These are phyloP conservation scores for Saxispiralis lemnorum DNA, from an alignment of 495 filamentous ascomycete genomes.

Conservation along the genomic window DNA sequence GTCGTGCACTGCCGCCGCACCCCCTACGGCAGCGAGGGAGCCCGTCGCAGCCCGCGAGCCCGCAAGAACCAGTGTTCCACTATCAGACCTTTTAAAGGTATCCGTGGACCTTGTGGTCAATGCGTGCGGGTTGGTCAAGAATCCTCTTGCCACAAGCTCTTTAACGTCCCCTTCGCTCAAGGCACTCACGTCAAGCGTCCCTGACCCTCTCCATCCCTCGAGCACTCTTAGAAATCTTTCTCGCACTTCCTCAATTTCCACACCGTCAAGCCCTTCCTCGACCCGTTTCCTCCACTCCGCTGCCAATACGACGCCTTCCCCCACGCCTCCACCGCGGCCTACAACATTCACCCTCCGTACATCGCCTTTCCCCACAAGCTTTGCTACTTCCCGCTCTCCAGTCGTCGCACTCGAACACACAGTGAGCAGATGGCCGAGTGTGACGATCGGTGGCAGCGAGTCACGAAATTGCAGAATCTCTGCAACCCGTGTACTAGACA, in stretches of 20 bases:
- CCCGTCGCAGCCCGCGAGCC: slow-evolving; percentile 42
- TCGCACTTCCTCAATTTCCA: slow-evolving; percentile 33
- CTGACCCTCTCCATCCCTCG: slow-evolving; percentile 38
- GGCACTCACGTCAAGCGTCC: slow-evolving; percentile 30
- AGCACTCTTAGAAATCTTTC: slow-evolving; percentile 33
- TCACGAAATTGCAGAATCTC: slow-evolving; percentile 51
- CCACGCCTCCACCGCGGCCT: slow-evolving; percentile 43
- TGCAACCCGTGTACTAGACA: slow-evolving; percentile 56
- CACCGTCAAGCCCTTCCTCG: slow-evolving; percentile 16
- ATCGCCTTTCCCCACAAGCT: slow-evolving; percentile 39
- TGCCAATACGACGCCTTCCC: slow-evolving; percentile 51
- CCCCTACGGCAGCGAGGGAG: slow-evolving; percentile 43
- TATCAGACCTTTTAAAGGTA: slow-evolving; percentile 37
- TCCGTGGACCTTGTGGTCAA: slow-evolving; percentile 27
- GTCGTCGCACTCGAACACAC: slow-evolving; percentile 46
- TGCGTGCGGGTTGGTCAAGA: slow-evolving; percentile 29
- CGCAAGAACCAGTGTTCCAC: slow-evolving; percentile 34
- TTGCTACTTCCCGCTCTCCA: slow-evolving; percentile 56
- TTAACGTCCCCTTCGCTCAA: slow-evolving; percentile 37
- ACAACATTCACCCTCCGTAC: slow-evolving; percentile 51
- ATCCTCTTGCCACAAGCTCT: slow-evolving; percentile 50
- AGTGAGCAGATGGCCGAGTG: slow-evolving; percentile 53
- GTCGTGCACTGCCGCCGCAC: slow-evolving; percentile 34
- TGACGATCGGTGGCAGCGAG: slow-evolving; percentile 51
- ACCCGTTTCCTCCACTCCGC: slow-evolving; percentile 46